A percentile compares a stretch with the other conserved stretches of the same genome.
Evolutionary conservation across 1,284 basidiomycete species (phyloP).

Genomic region (Mycosarcoma mackinlayi): DNA sequence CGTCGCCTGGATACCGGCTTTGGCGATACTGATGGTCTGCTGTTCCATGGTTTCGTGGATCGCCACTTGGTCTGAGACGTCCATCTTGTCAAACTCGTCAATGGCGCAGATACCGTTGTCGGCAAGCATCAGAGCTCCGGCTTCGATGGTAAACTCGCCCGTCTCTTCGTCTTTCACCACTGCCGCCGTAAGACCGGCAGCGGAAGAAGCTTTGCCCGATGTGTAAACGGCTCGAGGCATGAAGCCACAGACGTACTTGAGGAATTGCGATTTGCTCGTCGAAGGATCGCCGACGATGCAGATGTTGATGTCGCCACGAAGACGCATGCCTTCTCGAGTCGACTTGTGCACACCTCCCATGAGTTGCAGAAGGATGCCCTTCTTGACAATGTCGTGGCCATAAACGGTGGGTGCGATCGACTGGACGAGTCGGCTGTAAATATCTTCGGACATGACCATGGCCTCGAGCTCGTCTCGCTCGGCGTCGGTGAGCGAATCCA

Average conservation of each 20-base stretch:
- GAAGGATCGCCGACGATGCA: constrained; percentile 98
- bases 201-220: constrained; percentile 97
- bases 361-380: constrained; percentile 94
- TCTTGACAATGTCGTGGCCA: constrained; percentile 76
- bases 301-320: constrained; percentile 97
- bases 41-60: constrained; percentile 99
- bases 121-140: constrained; percentile 93
- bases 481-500: constrained; percentile 87
- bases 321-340: constrained; percentile 93
- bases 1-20: constrained; percentile 98
- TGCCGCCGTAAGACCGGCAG: constrained; percentile 97
- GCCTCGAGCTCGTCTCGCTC: constrained; percentile 93
- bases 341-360: constrained; percentile 99
- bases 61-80: constrained; percentile 95
- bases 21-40: constrained; percentile 98
- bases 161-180: constrained; percentile 99
- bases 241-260: constrained; percentile 99
- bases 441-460: constrained; percentile 93
- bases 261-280: constrained; percentile 96
- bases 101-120: constrained; percentile 99
- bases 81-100: constrained; percentile 99
- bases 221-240: constrained; percentile 98
- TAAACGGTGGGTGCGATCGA: constrained; percentile 98
- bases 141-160: constrained; percentile 99
- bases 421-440: constrained; percentile 90